Percentiles rank a stretch among this genome's conserved stretches.
phyloP scores from a whole-genome alignment of 169 alveolate species.

The Pseudocohnilembus persalinus region DNA sequence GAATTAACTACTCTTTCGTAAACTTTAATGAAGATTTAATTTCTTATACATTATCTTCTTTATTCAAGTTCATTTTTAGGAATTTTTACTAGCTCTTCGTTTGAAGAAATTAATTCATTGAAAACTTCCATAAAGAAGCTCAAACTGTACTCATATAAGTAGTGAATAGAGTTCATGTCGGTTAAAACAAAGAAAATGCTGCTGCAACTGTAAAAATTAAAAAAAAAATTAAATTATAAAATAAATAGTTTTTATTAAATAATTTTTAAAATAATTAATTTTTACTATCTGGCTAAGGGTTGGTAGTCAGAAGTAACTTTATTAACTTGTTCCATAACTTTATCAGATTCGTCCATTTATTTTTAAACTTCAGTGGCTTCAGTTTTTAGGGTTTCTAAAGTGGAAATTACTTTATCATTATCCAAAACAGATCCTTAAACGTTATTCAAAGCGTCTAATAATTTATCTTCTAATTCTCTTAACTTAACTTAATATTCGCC shows the following conservation, averaged over 20 bases:
- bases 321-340: conserved; percentile 92
- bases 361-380: conserved; percentile 92
- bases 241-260: background rate
- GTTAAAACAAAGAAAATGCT: conserved; percentile 70
- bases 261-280: no score
- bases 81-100: conserved; percentile 60
- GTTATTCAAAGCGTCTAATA: conserved; percentile 93
- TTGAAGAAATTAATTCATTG: conserved; percentile 70
- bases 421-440: conserved; percentile 96
- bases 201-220: conserved; percentile 2
- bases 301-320: conserved; percentile 84
- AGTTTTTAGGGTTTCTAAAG: conserved; percentile 91
- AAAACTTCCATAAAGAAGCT: conserved; percentile 91
- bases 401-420: conserved; percentile 90
- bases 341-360: conserved; percentile 92
- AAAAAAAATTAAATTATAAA: no score
- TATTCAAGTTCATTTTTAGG: conserved; percentile 58
- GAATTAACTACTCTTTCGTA: conserved; percentile 69
- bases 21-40: conserved; percentile 62
- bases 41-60: conserved; percentile 61
- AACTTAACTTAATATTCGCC: conserved; percentile 90
- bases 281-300: conserved; percentile 88
- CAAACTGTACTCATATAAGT: conserved; percentile 93
- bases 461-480: conserved; percentile 95
- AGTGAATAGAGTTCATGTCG: conserved; percentile 87